Evolutionary conservation across 1,139 yeast species (phyloP).

Genomic region (Geotrichum europaeum): DNA sequence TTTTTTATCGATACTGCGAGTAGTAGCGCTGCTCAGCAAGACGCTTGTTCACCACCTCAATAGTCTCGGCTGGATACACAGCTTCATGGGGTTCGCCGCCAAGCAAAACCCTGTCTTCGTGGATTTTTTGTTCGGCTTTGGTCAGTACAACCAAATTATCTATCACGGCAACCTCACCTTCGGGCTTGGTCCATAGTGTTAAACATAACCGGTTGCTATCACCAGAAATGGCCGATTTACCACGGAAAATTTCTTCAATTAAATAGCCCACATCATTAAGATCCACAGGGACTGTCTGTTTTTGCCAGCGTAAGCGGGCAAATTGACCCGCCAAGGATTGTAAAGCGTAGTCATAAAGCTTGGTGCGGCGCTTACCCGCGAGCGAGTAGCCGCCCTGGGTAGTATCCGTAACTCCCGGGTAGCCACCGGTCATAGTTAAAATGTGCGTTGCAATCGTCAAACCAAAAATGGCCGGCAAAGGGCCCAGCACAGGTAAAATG

Average conservation of each 20-base stretch:
- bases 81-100: constrained; percentile 57
- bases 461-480: constrained; percentile 96
- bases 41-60: constrained; percentile 55
- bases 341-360: constrained; percentile 73
- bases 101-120: constrained; percentile 64
- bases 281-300: constrained; percentile 59
- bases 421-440: constrained; percentile 73
- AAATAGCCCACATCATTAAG: constrained; percentile 71
- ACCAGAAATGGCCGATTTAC: constrained; percentile 85
- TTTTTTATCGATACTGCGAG: constrained; percentile 24
- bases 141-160: constrained; percentile 85
- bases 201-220: constrained; percentile 72
- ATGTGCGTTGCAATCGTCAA: constrained; percentile 80
- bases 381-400: constrained; percentile 42
- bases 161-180: constrained; percentile 31
- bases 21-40: constrained; percentile 71
- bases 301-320: constrained; percentile 57
- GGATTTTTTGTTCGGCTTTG: constrained; percentile 74
- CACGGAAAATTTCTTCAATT: constrained; percentile 88
- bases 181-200: constrained; percentile 71
- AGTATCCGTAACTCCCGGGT: constrained; percentile 57
- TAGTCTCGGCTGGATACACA: constrained; percentile 58
- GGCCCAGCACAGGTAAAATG: constrained; percentile 88
- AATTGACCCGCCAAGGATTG: constrained; percentile 86
- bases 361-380: constrained; percentile 85